Percentiles rank a stretch among this genome's conserved stretches.
Conservation (phyloP, 768 basidiomycete species). For the Pluteus cervinus region DNA sequence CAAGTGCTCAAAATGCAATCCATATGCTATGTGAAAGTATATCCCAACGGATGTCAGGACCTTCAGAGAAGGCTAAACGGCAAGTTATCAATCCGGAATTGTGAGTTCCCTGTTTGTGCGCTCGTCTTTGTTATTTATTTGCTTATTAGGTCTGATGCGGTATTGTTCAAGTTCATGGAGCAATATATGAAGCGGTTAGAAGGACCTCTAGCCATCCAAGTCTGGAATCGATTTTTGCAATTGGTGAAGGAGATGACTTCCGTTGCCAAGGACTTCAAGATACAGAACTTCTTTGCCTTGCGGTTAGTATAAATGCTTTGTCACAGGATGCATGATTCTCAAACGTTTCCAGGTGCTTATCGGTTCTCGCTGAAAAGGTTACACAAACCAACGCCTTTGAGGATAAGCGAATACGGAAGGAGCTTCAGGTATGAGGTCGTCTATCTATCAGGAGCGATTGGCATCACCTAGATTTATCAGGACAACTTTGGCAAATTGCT, state of each 20-base stretch:
- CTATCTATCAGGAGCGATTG: neutral
- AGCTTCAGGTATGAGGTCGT: slow-evolving; percentile 63
- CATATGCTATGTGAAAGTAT: slow-evolving; percentile 88
- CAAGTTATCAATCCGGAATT: slow-evolving; percentile 59
- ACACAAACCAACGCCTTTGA: slow-evolving; percentile 89
- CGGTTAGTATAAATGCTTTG: slow-evolving; percentile 37
- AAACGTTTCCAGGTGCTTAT: slow-evolving; percentile 52
- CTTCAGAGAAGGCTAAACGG: slow-evolving; percentile 55
- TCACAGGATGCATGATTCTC: slow-evolving; percentile 1
- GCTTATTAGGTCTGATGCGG: slow-evolving; percentile 53
- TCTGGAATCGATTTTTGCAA: slow-evolving; percentile 78
- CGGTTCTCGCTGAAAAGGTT: slow-evolving; percentile 76
- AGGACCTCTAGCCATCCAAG: slow-evolving; percentile 87
- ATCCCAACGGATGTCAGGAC: slow-evolving; percentile 45
- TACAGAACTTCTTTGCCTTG: slow-evolving; percentile 65
- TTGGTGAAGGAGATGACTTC: slow-evolving; percentile 75
- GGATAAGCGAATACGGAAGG: slow-evolving; percentile 81
- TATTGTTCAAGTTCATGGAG: slow-evolving; percentile 84
- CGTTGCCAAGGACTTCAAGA: slow-evolving; percentile 60
- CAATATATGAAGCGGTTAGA: slow-evolving; percentile 79
- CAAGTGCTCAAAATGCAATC: slow-evolving; percentile 82
- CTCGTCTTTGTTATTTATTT: slow-evolving; percentile 3
- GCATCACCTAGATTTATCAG: slow-evolving; percentile 22
- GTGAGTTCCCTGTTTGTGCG: slow-evolving; percentile 33
- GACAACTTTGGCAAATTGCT: slow-evolving; percentile 84